Evolutionary conservation across 2,329 filamentous ascomycete species (phyloP), one percentile per base, ranked within the genome.

Genomic region (Capronia coronata): DNA sequence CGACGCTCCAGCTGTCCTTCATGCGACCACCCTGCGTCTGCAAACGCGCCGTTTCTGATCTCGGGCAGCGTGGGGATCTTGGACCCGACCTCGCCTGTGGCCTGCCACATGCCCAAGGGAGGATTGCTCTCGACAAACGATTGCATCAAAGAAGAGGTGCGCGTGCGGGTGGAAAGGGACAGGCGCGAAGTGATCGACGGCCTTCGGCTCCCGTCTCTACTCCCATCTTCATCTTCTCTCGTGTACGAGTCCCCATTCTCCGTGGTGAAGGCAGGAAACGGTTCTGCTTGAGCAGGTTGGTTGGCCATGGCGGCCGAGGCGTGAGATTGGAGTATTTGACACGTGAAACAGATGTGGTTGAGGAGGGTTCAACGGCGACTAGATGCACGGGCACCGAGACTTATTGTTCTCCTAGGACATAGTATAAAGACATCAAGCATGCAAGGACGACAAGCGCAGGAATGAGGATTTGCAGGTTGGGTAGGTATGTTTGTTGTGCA

Each of bases 31-130:
- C 64, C 64, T 34, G 59, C 56, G 14, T 51, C 37, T 2, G 57
- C 56, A 51, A 64, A 66, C 18, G 58, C 55, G 14, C 64, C 64
- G 37, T 59, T 59, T 41, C 62, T 54, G 45, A 66, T 66, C 43
- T 66, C 64, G 11, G 53, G 51, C 14, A 64, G 49, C 3, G 63
- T 63, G 19, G 64, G 64, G 23, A 62, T 61, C 49, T 64, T 63
- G 2, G 63, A 61, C 21, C 60, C 59, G 13, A 61, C 57, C 39
- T 62, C 60, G 14, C 62, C 64, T 8, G 63, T 63, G n/a, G 64
- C 64, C 48, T 64, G 60, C 61, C 62, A 64, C 58, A 64, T 62
- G 22, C 64, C 64, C 13, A 59, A 49, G 16, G 64, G 64, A 37
- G 63, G 64, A 43, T 59, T 64, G 37, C 62, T 64, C 38, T 64